These are phyloP conservation scores for Fremontodendron californicum DNA, from an alignment of 345 rosid genomes.

Conservation along the genomic window DNA sequence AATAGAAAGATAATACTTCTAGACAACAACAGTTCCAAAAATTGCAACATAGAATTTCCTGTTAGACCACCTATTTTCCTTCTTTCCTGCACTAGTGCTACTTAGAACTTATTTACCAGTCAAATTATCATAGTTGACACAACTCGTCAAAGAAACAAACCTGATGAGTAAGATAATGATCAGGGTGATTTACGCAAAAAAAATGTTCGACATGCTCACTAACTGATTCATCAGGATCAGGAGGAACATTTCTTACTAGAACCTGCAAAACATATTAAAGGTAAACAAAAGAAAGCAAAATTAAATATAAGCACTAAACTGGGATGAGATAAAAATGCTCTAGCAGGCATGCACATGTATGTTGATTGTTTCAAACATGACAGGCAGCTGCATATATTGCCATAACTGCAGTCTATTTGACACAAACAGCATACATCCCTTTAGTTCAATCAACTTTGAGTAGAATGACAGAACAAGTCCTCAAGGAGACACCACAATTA, in stretches of 20 bases:
- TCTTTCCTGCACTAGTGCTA: not conserved
- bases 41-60: not conserved
- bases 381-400: not conserved
- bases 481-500: not conserved
- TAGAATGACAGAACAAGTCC: not conserved
- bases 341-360: not conserved
- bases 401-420: not conserved
- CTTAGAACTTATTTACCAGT: not conserved
- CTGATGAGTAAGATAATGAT: conserved; percentile 78
- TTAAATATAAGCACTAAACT: not conserved
- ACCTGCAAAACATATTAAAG: conserved; percentile 44
- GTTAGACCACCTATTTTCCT: not conserved
- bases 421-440: not conserved
- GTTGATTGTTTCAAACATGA: conserved; percentile 1
- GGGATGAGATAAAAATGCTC: conserved; percentile 1
- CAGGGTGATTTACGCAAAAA: conserved; percentile 95
- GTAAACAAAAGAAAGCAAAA: not conserved
- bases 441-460: not conserved
- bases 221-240: conserved; percentile 95
- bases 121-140: not conserved
- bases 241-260: conserved; percentile 93
- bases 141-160: conserved; percentile 27
- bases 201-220: conserved; percentile 91
- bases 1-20: not conserved
- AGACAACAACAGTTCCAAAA: not conserved